phyloP scores from a whole-genome alignment of 73 alveolate species.

The Tetrahymena borealis region DNA sequence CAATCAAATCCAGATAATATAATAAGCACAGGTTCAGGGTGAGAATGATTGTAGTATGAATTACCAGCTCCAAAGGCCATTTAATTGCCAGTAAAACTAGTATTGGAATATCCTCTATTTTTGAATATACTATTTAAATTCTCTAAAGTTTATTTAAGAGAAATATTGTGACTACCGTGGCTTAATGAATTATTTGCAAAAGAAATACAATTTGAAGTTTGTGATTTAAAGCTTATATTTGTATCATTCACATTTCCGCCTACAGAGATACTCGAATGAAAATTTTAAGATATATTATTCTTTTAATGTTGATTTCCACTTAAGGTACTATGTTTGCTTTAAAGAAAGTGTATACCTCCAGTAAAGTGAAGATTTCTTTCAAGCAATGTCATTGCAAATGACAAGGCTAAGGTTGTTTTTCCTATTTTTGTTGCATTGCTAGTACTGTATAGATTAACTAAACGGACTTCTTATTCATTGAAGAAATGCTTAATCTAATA shows the following conservation, averaged over 20 bases:
- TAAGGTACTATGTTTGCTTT: neutral
- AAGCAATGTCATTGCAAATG: neutral
- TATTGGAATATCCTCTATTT: neutral
- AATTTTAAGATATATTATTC: neutral
- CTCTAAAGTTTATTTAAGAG: neutral
- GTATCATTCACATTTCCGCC: neutral
- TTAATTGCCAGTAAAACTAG: neutral
- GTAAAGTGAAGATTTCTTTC: neutral
- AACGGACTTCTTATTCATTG: neutral
- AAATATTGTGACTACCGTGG: neutral
- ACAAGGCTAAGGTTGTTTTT: neutral
- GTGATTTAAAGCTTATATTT: neutral
- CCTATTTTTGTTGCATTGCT: neutral
- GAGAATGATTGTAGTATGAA: neutral
- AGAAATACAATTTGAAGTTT: neutral
- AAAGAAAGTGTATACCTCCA: neutral
- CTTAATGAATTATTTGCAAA: neutral
- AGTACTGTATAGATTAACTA: neutral
- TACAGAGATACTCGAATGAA: neutral
- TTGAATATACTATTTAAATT: neutral
- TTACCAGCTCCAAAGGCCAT: neutral
- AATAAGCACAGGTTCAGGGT: neutral
- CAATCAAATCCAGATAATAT: neutral
- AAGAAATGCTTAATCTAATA: neutral
- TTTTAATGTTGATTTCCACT: neutral